A percentile compares a stretch with the other conserved stretches of the same genome.
phyloP scores from a whole-genome alignment of 2,329 filamentous ascomycete genomes.

The Alternaria consortialis region DNA sequence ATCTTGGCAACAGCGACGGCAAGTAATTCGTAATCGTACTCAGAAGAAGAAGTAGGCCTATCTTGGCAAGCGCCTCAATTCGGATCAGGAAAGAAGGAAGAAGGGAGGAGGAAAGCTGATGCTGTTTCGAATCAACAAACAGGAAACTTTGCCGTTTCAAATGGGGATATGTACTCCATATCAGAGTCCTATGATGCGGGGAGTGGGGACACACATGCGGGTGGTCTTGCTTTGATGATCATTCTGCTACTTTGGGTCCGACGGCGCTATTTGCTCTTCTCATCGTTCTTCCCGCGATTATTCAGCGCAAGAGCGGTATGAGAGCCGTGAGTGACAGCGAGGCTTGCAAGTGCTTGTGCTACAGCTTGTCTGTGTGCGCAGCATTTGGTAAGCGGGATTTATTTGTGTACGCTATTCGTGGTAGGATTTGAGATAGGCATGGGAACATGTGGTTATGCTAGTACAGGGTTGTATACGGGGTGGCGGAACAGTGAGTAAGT shows the following conservation, averaged over 20 bases:
- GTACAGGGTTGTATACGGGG: background rate
- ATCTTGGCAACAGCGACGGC: background rate
- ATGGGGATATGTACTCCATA: conserved; percentile 9
- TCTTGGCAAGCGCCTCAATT: background rate
- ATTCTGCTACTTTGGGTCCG: background rate
- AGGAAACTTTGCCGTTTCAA: conserved; percentile 2
- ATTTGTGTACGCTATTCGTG: background rate
- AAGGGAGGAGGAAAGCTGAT: background rate
- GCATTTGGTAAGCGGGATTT: conserved; percentile 2
- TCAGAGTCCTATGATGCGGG: conserved; percentile 1
- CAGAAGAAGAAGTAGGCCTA: background rate
- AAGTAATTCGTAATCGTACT: background rate
- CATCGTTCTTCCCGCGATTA: conserved; percentile 9
- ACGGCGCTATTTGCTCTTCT: conserved; percentile 13
- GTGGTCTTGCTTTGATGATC: conserved; percentile 4
- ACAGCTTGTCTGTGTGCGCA: background rate
- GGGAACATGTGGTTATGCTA: background rate
- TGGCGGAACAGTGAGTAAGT: background rate
- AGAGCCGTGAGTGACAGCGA: background rate
- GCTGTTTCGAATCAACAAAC: background rate
- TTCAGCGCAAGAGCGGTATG: conserved; percentile 12
- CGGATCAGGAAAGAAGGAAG: background rate
- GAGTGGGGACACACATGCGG: background rate
- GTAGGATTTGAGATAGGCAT: background rate
- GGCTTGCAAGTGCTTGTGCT: background rate